Evolutionary conservation across 192 early-diverging fungal species (phyloP), one percentile per base, ranked within the genome.

Genomic region (Linnemannia schmuckeri): DNA sequence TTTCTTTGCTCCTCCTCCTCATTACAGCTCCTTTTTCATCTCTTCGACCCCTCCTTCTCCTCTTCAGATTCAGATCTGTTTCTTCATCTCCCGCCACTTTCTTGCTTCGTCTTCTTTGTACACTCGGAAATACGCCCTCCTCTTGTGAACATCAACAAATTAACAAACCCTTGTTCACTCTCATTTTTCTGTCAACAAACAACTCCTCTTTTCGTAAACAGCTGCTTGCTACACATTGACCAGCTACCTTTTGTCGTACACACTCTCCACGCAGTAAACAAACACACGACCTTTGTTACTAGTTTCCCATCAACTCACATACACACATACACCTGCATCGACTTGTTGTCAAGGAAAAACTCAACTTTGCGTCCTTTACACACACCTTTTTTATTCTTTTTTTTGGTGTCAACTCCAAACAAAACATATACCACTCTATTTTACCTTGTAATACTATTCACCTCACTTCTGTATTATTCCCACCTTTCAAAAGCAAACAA

Each of bases 261-360:
- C 33, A 69, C 35, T 17, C 18, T 49, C n/a, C 68, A 70, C 40
- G 27, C 1, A 55, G 38, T 40, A 63, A 30, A 63, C 33, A 68
- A 15, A 41, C 37, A 49, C 12, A 22, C 7, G 13, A 35, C 10
- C 57, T 52, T 8, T 30, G 18, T 49, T 27, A 33, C 24, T 77
- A 40, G 74, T 75, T 49, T 46, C 74, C 17, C 54, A 57, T 37
- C 33, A 37, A 35, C 24, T n/a, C 44, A 30, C 42, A 46, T n/a
- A 41, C 27, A 44, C 49, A 57, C 46, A 61, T 13, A 27, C n/a
- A 7, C 40, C 73, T 35, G 72, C 77, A 79, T 84, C 77, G 83
- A 79, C 83, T 85, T 85, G 83, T 80, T 76, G 42, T 55, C 83
- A 85, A 85, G 83, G 83, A 76, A 30, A 6, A 33, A 74, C 61